These are phyloP conservation scores for Apiospora phragmitis DNA, from an alignment of 2,329 filamentous ascomycete species.

Conservation along the genomic window DNA sequence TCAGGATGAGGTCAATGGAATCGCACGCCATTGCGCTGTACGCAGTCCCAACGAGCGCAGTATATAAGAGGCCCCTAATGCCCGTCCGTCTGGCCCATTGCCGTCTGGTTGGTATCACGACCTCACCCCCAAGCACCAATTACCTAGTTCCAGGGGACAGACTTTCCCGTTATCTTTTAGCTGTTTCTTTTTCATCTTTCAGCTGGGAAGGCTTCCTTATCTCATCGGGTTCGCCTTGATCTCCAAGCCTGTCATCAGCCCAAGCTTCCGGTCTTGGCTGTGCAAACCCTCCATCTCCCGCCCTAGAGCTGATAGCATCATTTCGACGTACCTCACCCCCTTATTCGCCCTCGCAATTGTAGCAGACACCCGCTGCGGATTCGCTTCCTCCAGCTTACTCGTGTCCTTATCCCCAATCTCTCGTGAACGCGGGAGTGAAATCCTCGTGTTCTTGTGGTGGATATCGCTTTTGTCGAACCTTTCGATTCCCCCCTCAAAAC, in stretches of 20 bases:
- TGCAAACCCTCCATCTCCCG: neutral
- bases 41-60: neutral
- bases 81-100: neutral
- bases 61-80: neutral
- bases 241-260: slow-evolving; percentile 6
- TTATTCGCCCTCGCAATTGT: neutral
- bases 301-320: slow-evolving; percentile 1
- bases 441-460: neutral
- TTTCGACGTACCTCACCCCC: neutral
- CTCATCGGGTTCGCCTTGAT: neutral
- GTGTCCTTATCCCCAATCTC: neutral
- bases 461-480: neutral
- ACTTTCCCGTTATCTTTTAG: slow-evolving; percentile 5
- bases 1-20: neutral
- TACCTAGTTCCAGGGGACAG: neutral
- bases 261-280: slow-evolving; percentile 5
- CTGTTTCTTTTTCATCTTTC: neutral
- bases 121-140: neutral
- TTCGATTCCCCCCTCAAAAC: neutral
- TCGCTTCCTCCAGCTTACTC: neutral
- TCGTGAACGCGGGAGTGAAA: neutral
- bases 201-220: slow-evolving; percentile 7
- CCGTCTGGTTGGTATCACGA: slow-evolving; percentile 5
- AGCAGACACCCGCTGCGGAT: neutral
- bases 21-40: neutral